These are phyloP conservation scores for Cladosporium colombiae DNA, from an alignment of 2,329 filamentous ascomycete species.

Conservation along the genomic window DNA sequence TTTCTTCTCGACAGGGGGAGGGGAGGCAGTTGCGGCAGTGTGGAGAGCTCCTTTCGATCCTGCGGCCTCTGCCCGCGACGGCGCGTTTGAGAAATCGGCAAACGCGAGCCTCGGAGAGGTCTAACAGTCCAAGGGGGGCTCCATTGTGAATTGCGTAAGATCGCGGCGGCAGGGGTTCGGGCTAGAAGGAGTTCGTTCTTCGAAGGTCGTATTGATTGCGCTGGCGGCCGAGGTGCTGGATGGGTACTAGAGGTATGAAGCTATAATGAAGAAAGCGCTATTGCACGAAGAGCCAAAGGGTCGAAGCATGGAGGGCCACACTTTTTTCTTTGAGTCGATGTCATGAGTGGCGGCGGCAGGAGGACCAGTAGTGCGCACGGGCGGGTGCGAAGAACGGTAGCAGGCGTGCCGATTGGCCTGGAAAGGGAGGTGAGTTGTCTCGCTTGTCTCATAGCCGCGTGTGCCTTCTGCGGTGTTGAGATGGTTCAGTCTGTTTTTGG, in stretches of 20 bases:
- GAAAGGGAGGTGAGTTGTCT: not conserved
- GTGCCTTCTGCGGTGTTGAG: not conserved
- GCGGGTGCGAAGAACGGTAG: not conserved
- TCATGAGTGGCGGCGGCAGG: constrained; percentile 1
- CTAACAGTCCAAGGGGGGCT: not conserved
- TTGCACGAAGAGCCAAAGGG: not conserved
- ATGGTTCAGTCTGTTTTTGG: not conserved
- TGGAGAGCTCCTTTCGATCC: constrained; percentile 5
- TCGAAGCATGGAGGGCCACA: not conserved
- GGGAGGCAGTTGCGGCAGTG: not conserved
- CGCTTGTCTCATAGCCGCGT: not conserved
- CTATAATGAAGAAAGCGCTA: constrained; percentile 10
- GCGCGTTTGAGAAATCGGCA: constrained; percentile 10
- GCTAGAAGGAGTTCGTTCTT: not conserved
- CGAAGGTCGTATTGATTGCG: not conserved
- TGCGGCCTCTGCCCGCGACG: constrained; percentile 5
- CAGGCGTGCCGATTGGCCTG: not conserved
- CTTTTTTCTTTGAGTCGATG: not conserved
- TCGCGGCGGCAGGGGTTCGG: not conserved
- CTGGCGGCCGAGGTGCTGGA: not conserved
- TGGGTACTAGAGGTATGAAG: not conserved
- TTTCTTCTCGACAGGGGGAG: not conserved
- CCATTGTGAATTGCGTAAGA: not conserved
- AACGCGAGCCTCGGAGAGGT: not conserved
- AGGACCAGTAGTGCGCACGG: not conserved